Evolutionary conservation across 768 basidiomycete species (phyloP).

Genomic region (Russula earlei): DNA sequence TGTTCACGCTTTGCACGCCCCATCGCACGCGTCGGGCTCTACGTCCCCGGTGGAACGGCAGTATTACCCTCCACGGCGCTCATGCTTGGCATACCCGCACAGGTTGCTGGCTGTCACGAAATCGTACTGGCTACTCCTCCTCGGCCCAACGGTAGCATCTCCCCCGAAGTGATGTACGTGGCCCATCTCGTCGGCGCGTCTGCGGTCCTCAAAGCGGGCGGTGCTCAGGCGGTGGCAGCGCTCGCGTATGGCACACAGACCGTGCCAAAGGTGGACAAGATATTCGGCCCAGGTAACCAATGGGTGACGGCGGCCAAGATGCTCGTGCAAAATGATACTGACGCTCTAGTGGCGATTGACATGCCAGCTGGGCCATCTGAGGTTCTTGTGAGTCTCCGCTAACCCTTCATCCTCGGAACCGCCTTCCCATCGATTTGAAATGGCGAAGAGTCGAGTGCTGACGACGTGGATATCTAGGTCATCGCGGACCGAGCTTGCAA

Average conservation of each 20-base stretch:
- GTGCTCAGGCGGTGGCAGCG: conserved; percentile 92
- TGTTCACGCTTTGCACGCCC: conserved; percentile 92
- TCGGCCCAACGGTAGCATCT: conserved; percentile 82
- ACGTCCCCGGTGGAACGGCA: conserved; percentile 96
- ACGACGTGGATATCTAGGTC: conserved; percentile 43
- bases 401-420: neutral
- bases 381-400: conserved; percentile 64
- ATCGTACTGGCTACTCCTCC: conserved; percentile 97
- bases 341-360: conserved; percentile 92
- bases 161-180: conserved; percentile 96
- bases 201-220: conserved; percentile 88
- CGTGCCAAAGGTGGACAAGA: conserved; percentile 97
- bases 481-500: conserved; percentile 84
- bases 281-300: conserved; percentile 98
- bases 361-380: conserved; percentile 99
- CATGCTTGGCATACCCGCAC: conserved; percentile 96
- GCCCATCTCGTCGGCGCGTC: conserved; percentile 86
- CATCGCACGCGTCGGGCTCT: conserved; percentile 92
- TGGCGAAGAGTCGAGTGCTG: neutral
- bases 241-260: conserved; percentile 94
- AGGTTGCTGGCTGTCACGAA: conserved; percentile 89
- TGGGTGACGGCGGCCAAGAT: conserved; percentile 99
- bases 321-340: conserved; percentile 97
- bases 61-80: conserved; percentile 93
- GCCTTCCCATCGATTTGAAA: neutral